These are phyloP conservation scores for Sporopachydermia quercuum DNA, from an alignment of 805 yeast genomes.

Conservation along the genomic window DNA sequence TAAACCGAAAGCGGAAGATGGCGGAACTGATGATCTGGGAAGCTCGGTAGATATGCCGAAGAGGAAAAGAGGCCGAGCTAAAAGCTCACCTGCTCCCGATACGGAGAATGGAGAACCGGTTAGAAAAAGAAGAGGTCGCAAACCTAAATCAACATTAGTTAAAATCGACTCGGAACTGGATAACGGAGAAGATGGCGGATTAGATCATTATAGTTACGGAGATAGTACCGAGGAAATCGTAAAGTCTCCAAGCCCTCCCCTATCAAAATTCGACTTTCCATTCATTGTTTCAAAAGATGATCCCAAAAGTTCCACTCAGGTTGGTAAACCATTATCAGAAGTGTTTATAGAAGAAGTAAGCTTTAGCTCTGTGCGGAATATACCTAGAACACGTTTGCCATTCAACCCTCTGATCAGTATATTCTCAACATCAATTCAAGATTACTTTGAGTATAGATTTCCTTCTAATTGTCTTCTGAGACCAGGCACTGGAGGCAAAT, in stretches of 20 bases:
- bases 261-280: constrained; percentile 8
- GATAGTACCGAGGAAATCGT: constrained; percentile 12
- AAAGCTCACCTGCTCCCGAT: constrained; percentile 4
- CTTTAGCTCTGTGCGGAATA: constrained; percentile 21
- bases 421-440: constrained; percentile 14
- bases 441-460: constrained; percentile 23
- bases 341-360: constrained; percentile 17
- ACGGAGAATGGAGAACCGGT: constrained; percentile 6
- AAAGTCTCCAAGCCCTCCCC: constrained; percentile 11
- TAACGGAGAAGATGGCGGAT: constrained; percentile 8
- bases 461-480: constrained; percentile 18
- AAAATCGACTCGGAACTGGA: constrained; percentile 6
- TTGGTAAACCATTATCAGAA: constrained; percentile 11
- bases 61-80: constrained; percentile 3
- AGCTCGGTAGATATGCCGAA: constrained; percentile 6
- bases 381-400: constrained; percentile 13
- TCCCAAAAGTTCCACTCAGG: constrained; percentile 1
- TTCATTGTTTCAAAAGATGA: constrained; percentile 11
- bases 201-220: no score
- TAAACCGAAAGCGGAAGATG: constrained; percentile 4
- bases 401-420: constrained; percentile 15
- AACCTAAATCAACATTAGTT: constrained; percentile 1
- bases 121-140: constrained; percentile 5
- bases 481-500: constrained; percentile 20
- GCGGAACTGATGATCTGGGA: constrained; percentile 9